Percentiles rank a stretch among this genome's conserved stretches.
Conservation (phyloP, 1,139 yeast species). For the Geotrichum cucujoidarum region DNA sequence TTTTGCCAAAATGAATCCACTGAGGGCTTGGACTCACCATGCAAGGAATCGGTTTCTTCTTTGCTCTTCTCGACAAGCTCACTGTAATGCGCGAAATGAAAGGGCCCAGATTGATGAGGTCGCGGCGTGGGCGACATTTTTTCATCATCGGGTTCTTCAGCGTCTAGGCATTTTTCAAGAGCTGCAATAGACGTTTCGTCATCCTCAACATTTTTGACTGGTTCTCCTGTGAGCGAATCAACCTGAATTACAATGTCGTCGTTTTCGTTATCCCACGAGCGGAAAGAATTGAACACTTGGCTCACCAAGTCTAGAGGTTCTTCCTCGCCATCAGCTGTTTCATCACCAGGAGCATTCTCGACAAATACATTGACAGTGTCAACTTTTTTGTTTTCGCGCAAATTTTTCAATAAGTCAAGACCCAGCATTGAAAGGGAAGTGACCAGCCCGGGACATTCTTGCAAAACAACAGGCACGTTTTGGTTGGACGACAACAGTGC, state of each 20-base stretch:
- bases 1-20: constrained; percentile 48
- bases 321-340: constrained; percentile 1
- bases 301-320: constrained; percentile 44
- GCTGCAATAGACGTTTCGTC: constrained; percentile 8
- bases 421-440: constrained; percentile 29
- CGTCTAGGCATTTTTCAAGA: constrained; percentile 24
- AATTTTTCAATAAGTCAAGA: constrained; percentile 18
- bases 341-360: constrained; percentile 12
- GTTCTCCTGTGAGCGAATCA: constrained; percentile 63
- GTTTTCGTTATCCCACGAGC: constrained; percentile 24
- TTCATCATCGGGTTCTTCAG: constrained; percentile 10
- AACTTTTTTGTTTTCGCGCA: constrained; percentile 1
- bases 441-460: constrained; percentile 47
- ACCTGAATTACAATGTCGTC: constrained; percentile 43
- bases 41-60: constrained; percentile 59
- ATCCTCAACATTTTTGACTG: constrained; percentile 33
- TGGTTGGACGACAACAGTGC: constrained; percentile 80
- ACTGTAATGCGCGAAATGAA: constrained; percentile 34
- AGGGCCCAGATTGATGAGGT: constrained; percentile 6
- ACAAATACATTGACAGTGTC: constrained; percentile 2
- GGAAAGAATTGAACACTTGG: constrained; percentile 50
- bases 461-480: constrained; percentile 54
- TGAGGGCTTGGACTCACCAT: constrained; percentile 47
- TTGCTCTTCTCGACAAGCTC: constrained; percentile 52
- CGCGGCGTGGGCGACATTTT: background rate